Percentiles rank a stretch among this genome's conserved stretches.
Evolutionary conservation across 768 basidiomycete species (phyloP).

Genomic region (Leccinum olivaceopallidum): DNA sequence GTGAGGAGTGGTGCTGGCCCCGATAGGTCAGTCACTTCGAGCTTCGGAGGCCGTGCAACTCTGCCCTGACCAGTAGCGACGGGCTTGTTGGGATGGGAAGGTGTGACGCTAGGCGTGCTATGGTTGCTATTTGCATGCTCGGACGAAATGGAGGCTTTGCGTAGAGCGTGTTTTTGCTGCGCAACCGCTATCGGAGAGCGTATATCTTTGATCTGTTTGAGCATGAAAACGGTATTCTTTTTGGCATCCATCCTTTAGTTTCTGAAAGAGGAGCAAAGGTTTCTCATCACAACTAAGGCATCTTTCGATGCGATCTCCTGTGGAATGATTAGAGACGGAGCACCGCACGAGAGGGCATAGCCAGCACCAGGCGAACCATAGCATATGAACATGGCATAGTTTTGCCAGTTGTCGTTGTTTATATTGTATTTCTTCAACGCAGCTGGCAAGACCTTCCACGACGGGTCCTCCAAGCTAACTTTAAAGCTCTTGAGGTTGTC

Average conservation of each 20-base stretch:
- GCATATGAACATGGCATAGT: conserved; percentile 99
- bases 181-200: conserved; percentile 97
- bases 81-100: conserved; percentile 26
- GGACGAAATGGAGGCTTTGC: conserved; percentile 61
- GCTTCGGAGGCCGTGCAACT: conserved; percentile 60
- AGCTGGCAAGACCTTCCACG: conserved; percentile 97
- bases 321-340: neutral
- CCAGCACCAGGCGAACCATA: conserved; percentile 83
- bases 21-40: conserved; percentile 68
- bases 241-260: conserved; percentile 85
- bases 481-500: conserved; percentile 93
- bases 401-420: conserved; percentile 98
- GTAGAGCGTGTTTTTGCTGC: conserved; percentile 90
- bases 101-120: conserved; percentile 20
- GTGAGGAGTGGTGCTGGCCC: conserved; percentile 54
- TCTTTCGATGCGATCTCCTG: conserved; percentile 82
- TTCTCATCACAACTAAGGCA: conserved; percentile 99
- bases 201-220: conserved; percentile 92
- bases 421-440: conserved; percentile 99
- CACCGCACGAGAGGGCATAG: neutral
- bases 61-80: conserved; percentile 33
- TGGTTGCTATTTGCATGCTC: conserved; percentile 22
- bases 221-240: conserved; percentile 99
- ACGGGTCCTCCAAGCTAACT: conserved; percentile 96
- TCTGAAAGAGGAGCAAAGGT: conserved; percentile 94